Base-by-base conservation (phyloP, 192 early-diverging fungal species). In the Entrophospora sp. region DNA sequence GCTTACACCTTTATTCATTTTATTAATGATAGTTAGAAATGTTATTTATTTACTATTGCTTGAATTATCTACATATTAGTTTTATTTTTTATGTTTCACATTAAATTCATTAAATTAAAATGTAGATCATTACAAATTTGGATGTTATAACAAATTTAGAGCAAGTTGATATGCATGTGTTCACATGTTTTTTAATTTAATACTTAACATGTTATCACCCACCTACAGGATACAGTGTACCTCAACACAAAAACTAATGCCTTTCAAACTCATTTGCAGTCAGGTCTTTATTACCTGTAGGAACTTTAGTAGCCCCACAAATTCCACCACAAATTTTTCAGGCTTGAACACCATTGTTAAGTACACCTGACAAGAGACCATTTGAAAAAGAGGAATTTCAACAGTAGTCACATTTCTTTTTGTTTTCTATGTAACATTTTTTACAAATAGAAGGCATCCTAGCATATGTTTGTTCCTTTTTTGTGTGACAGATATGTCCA, bases 321-420 rank as follows among this genome's bases (percentile, higher is more conserved):
- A 66, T 52, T 66, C 28, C 36, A 37, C 64, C 10, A 12, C 25
- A 55, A 55, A 40, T 31, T 56, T 43, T 6, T 24, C 2, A 18
- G 35, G 38, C 38, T 46, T 13, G 27, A 59, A 43, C 48, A 31
- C 27, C 32, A 45, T 67, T 67, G 34, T 18, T 37, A 31, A 53
- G 13, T 44, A 67, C 53, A 7, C 40, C 53, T 14, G 27, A 67
- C 31, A 45, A 67, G 5, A 20, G 64, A 38, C 24, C 32, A 4
- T 55, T 38, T 55, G 49, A 66, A 27, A 55, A 66, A 42, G 48
- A 27, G 14, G 35, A 66, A 18, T 12, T 66, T 40, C 27, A 66
- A 25, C 49, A 27, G 64, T 66, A 66, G 34, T 51, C 32, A 1
- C 37, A 16, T 36, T 66, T 66, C 25, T 56, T 2, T 25, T 43